These are phyloP conservation scores for Huiozyma naganishii DNA, from an alignment of 805 yeast species.

Conservation along the genomic window DNA sequence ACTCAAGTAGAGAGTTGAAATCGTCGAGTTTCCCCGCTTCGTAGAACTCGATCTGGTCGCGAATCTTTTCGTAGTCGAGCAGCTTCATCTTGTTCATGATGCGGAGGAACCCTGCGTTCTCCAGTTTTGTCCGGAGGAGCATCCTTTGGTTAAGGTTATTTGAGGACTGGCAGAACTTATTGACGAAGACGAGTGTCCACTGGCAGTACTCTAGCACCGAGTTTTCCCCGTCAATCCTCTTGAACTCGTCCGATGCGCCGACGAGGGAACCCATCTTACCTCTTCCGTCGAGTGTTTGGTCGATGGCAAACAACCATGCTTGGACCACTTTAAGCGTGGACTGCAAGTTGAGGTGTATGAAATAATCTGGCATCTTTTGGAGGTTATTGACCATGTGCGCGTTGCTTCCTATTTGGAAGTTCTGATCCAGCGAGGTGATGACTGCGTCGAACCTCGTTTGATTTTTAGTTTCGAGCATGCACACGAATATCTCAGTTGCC, in stretches of 20 bases:
- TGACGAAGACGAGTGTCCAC: conserved; percentile 24
- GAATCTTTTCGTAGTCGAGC: conserved; percentile 51
- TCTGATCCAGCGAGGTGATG: conserved; percentile 27
- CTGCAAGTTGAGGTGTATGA: conserved; percentile 10
- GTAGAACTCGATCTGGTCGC: conserved; percentile 57
- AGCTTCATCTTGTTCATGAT: conserved; percentile 37
- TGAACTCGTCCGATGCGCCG: conserved; percentile 81
- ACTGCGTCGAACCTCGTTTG: conserved; percentile 38
- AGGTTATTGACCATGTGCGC: conserved; percentile 16
- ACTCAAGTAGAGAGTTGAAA: conserved; percentile 20
- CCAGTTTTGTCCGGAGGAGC: conserved; percentile 23
- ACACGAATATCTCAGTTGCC: conserved; percentile 66
- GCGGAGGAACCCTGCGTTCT: conserved; percentile 23
- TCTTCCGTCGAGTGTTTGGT: conserved; percentile 64
- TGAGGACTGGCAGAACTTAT: conserved; percentile 22
- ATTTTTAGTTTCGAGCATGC: conserved; percentile 37
- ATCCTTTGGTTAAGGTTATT: conserved; percentile 24
- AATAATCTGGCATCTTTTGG: conserved; percentile 13
- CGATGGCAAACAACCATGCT: conserved; percentile 61
- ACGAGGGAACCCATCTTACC: conserved; percentile 87
- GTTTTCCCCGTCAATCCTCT: conserved; percentile 33
- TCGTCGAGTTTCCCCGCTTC: conserved; percentile 33
- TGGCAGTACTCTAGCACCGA: conserved; percentile 28
- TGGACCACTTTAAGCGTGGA: conserved; percentile 36
- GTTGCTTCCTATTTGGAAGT: conserved; percentile 21